phyloP scores from a whole-genome alignment of 495 filamentous ascomycete genomes.

The Neurospora sp. region DNA sequence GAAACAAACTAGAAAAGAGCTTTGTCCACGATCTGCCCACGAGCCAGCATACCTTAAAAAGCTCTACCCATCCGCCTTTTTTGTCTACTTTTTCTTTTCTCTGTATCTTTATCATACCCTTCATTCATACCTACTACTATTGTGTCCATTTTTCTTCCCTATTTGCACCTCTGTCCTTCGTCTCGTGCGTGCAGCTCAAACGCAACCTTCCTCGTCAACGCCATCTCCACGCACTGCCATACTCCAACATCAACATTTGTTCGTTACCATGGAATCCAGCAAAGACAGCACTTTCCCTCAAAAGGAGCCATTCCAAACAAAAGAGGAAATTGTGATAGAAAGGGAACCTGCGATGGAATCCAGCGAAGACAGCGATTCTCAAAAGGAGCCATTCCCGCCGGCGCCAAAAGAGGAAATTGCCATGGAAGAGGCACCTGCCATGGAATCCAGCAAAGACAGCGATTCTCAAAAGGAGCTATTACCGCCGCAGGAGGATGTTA shows the following conservation, averaged over 20 bases:
- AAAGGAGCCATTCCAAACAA: neutral
- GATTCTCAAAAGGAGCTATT: too few relatives aligned
- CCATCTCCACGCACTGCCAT: neutral
- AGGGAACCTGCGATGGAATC: fast-evolving
- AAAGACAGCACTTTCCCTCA: neutral
- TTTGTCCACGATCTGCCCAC: neutral
- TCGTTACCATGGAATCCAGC: neutral
- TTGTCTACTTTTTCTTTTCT: neutral
- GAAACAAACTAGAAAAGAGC: neutral
- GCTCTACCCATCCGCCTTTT: neutral
- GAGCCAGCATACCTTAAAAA: neutral
- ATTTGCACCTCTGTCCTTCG: neutral
- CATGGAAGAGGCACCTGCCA: neutral
- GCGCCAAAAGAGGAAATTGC: neutral
- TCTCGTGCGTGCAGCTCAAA: neutral
- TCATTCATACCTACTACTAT: neutral
- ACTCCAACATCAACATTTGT: neutral
- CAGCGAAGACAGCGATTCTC: neutral
- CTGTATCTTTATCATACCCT: neutral
- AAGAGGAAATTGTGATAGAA: neutral
- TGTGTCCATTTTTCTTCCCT: neutral
- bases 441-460: neutral
- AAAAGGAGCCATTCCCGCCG: neutral
- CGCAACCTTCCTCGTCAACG: neutral
- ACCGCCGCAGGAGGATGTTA: neutral